phyloP scores from a whole-genome alignment of 345 rosid genomes.

The Salix suchowensis region DNA sequence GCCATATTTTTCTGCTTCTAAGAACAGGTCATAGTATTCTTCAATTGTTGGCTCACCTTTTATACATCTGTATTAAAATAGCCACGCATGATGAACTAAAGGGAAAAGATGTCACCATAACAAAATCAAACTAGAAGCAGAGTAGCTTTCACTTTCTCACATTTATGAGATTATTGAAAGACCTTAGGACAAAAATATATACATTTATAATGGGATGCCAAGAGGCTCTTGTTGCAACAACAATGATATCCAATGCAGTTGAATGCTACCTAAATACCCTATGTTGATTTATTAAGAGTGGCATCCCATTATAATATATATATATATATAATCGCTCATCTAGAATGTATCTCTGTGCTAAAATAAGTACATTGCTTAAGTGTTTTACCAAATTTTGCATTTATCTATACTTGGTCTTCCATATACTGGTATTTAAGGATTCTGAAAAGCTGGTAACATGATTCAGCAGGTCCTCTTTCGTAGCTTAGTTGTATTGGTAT shows the following conservation, averaged over 20 bases:
- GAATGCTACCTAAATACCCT: not conserved
- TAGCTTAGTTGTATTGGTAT: too few relatives aligned
- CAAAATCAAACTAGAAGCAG: slow-evolving; percentile 1
- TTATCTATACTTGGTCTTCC: not conserved
- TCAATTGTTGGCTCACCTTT: slow-evolving; percentile 92
- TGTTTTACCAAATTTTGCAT: not conserved
- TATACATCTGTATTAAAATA: slow-evolving; percentile 59
- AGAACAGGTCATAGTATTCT: slow-evolving; percentile 70
- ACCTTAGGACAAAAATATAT: not conserved
- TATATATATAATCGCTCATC: too few relatives aligned
- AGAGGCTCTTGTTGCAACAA: not conserved
- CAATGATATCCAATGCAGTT: not conserved
- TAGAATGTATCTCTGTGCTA: too few relatives aligned
- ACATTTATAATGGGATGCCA: not conserved
- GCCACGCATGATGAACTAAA: slow-evolving; percentile 5
- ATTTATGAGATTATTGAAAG: not conserved
- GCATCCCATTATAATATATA: too few relatives aligned
- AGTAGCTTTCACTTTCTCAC: not conserved
- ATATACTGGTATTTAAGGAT: not conserved
- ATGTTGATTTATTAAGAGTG: not conserved
- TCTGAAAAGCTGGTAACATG: not conserved
- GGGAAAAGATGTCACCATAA: not conserved
- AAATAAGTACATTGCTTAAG: too few relatives aligned
- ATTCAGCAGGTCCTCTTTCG: too few relatives aligned
- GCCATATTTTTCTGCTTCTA: slow-evolving; percentile 49